A percentile compares a stretch with the other conserved stretches of the same genome.
These are phyloP conservation scores for Scedosporium minutisporum DNA, from an alignment of 2,329 filamentous ascomycete genomes.

Conservation along the genomic window DNA sequence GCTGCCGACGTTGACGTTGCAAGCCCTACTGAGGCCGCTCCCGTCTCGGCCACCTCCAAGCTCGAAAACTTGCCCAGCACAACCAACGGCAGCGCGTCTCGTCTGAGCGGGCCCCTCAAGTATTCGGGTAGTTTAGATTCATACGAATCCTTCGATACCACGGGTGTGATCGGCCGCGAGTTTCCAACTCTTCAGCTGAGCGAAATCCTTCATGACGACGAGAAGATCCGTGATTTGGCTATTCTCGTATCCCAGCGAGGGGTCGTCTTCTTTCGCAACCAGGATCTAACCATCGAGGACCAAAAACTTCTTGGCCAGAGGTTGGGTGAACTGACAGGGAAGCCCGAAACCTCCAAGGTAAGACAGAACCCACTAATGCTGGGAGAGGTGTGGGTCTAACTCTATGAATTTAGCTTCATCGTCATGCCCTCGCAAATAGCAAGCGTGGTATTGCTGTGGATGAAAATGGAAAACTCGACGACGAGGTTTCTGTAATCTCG, in stretches of 20 bases:
- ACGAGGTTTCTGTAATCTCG: conserved; percentile 55
- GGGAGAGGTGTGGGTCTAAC: neutral
- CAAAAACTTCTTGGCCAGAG: conserved; percentile 56
- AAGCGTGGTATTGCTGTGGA: conserved; percentile 31
- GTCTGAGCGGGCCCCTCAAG: conserved; percentile 29
- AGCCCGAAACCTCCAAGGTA: conserved; percentile 43
- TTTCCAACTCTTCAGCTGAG: conserved; percentile 32
- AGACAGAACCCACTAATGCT: conserved; percentile 30
- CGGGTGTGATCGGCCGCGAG: conserved; percentile 53
- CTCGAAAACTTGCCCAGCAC: conserved; percentile 8
- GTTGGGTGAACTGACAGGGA: conserved; percentile 48
- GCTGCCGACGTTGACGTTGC: conserved; percentile 16
- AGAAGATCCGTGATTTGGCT: conserved; percentile 21
- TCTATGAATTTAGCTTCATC: conserved; percentile 22
- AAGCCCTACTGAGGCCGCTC: conserved; percentile 8
- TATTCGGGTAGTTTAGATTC: conserved; percentile 39
- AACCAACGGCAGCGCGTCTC: conserved; percentile 10
- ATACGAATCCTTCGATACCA: conserved; percentile 48
- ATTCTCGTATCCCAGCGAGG: conserved; percentile 54
- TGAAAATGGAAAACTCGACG: conserved; percentile 41
- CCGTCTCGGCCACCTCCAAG: conserved; percentile 3
- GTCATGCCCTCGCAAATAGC: conserved; percentile 37
- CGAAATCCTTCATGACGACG: conserved; percentile 20
- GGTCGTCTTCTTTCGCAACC: conserved; percentile 60
- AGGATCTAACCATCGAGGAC: conserved; percentile 50